Percentiles rank a stretch among this genome's conserved stretches.
Conservation (phyloP, 2,329 filamentous ascomycete species). For the Trichoderma sp. region DNA sequence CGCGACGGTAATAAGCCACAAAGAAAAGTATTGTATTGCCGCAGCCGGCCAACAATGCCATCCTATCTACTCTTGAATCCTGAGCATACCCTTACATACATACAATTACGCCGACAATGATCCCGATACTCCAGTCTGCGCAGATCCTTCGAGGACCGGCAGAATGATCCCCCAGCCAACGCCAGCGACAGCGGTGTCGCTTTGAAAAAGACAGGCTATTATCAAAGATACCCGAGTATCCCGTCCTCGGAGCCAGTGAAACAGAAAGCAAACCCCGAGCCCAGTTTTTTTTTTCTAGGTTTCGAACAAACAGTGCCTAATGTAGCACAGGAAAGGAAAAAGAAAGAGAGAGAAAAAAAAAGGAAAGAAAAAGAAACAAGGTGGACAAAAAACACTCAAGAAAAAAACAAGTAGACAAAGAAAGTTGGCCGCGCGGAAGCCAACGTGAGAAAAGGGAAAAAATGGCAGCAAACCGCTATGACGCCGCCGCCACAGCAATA, state of each 20-base stretch:
- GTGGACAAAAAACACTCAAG: no score
- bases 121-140: constrained; percentile 21
- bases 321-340: neutral
- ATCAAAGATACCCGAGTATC: constrained; percentile 1
- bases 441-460: neutral
- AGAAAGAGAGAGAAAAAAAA: neutral
- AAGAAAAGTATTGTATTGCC: constrained; percentile 8
- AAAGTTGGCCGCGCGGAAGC: neutral
- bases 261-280: neutral
- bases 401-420: neutral
- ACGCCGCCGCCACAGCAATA: constrained; percentile 46
- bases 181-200: constrained; percentile 31
- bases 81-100: constrained; percentile 17
- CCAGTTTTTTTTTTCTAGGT: constrained; percentile 13
- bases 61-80: constrained; percentile 15
- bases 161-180: constrained; percentile 25
- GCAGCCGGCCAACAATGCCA: neutral
- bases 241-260: constrained; percentile 2
- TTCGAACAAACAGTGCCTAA: neutral
- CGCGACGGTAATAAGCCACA: neutral
- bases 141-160: constrained; percentile 13
- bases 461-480: constrained; percentile 24
- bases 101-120: constrained; percentile 19
- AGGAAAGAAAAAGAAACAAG: neutral
- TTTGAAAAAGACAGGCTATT: constrained; percentile 14